Evolutionary conservation across 352 stramenopile genomes (phyloP).

Genomic region (Phytophthora pluvialis): DNA sequence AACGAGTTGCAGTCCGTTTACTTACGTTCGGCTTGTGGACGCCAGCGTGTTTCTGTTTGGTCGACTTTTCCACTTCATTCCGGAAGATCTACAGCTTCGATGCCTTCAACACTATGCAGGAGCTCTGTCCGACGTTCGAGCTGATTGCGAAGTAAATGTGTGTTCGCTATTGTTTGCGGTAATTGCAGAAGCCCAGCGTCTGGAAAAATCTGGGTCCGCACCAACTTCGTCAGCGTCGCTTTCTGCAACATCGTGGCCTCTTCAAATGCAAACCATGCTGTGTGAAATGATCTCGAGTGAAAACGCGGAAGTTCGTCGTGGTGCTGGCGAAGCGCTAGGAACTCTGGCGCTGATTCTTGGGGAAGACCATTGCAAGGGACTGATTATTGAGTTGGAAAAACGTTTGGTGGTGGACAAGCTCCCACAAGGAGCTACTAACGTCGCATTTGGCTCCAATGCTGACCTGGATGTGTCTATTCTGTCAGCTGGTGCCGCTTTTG

Average conservation of each 20-base stretch:
- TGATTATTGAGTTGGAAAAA: constrained; percentile 81
- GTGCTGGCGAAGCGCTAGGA: constrained; percentile 79
- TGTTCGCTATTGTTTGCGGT: constrained; percentile 77
- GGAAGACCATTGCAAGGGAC: constrained; percentile 51
- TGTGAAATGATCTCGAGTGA: constrained; percentile 81
- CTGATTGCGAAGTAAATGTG: constrained; percentile 81
- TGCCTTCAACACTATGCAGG: constrained; percentile 81
- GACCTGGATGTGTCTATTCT: constrained; percentile 56
- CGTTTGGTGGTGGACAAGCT: constrained; percentile 66
- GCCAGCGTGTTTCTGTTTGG: constrained; percentile 80
- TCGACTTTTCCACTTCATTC: constrained; percentile 76
- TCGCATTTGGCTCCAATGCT: constrained; percentile 29
- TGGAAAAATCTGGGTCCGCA: constrained; percentile 27
- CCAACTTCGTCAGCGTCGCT: constrained; percentile 24
- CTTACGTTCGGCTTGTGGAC: constrained; percentile 83
- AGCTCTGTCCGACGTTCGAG: constrained; percentile 62
- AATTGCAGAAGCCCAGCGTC: constrained; percentile 55
- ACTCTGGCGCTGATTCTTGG: constrained; percentile 56
- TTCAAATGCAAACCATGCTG: constrained; percentile 83
- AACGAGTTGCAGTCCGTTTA: constrained; percentile 73
- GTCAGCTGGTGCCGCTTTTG: constrained; percentile 72
- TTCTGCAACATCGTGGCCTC: constrained; percentile 55
- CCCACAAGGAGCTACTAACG: constrained; percentile 39
- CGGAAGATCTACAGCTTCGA: constrained; percentile 85
- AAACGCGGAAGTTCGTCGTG: constrained; percentile 65